Base-by-base conservation (phyloP, 495 filamentous ascomycete species). In the Penicillium fimorum region DNA sequence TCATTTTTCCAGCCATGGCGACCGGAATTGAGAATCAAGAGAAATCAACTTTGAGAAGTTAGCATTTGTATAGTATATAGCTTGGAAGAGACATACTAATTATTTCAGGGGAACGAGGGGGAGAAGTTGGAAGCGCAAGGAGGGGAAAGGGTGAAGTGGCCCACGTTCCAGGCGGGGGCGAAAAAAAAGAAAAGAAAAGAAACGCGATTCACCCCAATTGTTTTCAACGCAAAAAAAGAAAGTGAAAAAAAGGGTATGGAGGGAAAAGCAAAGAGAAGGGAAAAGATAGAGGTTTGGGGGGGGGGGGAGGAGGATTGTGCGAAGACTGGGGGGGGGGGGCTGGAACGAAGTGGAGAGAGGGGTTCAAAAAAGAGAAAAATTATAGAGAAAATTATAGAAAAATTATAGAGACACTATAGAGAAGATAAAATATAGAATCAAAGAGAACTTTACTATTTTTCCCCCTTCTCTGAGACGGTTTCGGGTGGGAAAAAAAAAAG, bases 1-100 rank as follows among this genome's bases (percentile, higher is more conserved):
- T 96, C 93, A 96, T 96, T 81, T 94, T 87, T 48, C 84, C 84
- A 65, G 85, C 77, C 84, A 88, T 88, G 66, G 50, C 58, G 74
- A 57, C 58, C 55, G 59, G 29, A 53, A 40, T 38, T 17, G 27
- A 47, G 45, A 32, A 45, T 5, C 27, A 12, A 47, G 18, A 25
- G 22, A 27, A 20, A 43, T 43, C 41, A 13, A 24, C 20, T 10
- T 35, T 15, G 35, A 17, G 24, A 42, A 29, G 33, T 47, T 25
- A 24, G 44, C 12, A 29, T 2, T 1, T 17, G 3, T 3, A n/a
- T 38, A 38, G 35, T 6, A 38, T n/a, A 2, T n/a, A 8, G 35
- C 15, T 38, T 38, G 35, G 1, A n/a, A n/a, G 10, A 8, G 33
- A 50, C 47, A 38, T 50, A 50, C 47, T 35, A 41, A 30, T 29